These are phyloP conservation scores for Begonia fuchsioides DNA, from an alignment of 306 rosid species.

Conservation along the genomic window DNA sequence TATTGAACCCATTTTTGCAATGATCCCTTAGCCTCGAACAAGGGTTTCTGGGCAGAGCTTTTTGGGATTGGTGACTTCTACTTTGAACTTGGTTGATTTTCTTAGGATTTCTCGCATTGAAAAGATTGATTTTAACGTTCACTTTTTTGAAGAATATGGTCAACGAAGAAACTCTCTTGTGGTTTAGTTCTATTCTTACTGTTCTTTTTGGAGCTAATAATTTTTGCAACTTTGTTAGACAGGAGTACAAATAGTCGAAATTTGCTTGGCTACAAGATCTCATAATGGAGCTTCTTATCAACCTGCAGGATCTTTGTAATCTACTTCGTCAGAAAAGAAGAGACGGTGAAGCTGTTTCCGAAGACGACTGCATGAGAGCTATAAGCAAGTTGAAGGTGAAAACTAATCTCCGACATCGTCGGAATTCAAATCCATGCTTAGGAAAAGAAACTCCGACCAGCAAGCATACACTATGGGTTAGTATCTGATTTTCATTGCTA, in stretches of 20 bases:
- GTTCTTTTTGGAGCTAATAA: slow-evolving; percentile 6
- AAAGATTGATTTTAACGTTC: too few species aligned
- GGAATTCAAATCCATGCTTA: too few species aligned
- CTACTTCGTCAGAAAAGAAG: slow-evolving; percentile 60
- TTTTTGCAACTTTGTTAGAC: slow-evolving; percentile 34
- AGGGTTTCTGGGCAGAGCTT: slow-evolving; percentile 98
- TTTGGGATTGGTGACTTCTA: slow-evolving; percentile 92
- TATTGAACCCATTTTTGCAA: too few species aligned
- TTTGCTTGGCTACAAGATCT: slow-evolving; percentile 82
- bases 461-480: too few species aligned
- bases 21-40: slow-evolving; percentile 91
- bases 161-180: too few species aligned
- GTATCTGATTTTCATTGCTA: too few species aligned
- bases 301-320: slow-evolving; percentile 69
- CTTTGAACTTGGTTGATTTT: slow-evolving; percentile 80
- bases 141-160: too few species aligned
- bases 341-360: slow-evolving; percentile 80
- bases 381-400: slow-evolving; percentile 75
- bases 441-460: too few species aligned
- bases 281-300: slow-evolving; percentile 85
- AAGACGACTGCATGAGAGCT: slow-evolving; percentile 93
- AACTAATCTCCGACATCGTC: too few species aligned
- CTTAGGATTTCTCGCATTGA: slow-evolving; percentile 10
- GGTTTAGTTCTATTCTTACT: too few species aligned
- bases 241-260: slow-evolving; percentile 94